Base-by-base conservation (phyloP, 495 filamentous ascomycete species). In the Xylaria curta region DNA sequence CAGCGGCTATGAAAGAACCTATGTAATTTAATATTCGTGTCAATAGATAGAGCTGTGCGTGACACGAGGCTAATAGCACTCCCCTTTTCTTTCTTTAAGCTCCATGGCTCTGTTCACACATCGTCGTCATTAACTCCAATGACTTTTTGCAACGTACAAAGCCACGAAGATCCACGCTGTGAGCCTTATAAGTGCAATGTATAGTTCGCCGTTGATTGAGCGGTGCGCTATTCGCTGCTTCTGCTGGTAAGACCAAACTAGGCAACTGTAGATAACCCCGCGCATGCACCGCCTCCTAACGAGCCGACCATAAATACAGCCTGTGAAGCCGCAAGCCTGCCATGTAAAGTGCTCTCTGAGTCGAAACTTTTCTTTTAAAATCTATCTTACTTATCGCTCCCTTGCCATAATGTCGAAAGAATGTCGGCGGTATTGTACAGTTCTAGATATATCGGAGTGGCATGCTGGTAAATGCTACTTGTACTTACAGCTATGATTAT, bases 361-460 rank as follows among this genome's bases (percentile, higher is more conserved):
- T 46, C 61, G n/a, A n/a, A 24, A 44, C 44, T 21, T 40, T 44
- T 28, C 1, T 31, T 31, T 26, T 17, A 10, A 15, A 6, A 1
- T 17, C n/a, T 15, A 17, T 3, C 28, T 56, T 7, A 1, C 12
- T 17, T 4, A 24, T 44, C 28, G n/a, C 0, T 21, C 9, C 0
- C 28, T 47, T 13, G 19, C 19, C 13, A 46, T 1, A 24, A 68
- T 59, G 66, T 19, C 53, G 1, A 68, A 59, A 47, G 40, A 5
- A 59, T 2, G 38, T 15, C 38, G 4, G 4, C 21, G 15, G 5
- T 5, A 40, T 38, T 51, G 56, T n/a, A 24, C 56, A 24, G 56
- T 7, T 17, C 42, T 61, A 4, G 42, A 69, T 24, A 15, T 51
- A 47, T 60, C 15, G 3, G 67, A 69, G 42, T 69, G 67, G 67